These are phyloP conservation scores for Stellera chamaejasme DNA, from an alignment of 345 rosid species.

Conservation along the genomic window DNA sequence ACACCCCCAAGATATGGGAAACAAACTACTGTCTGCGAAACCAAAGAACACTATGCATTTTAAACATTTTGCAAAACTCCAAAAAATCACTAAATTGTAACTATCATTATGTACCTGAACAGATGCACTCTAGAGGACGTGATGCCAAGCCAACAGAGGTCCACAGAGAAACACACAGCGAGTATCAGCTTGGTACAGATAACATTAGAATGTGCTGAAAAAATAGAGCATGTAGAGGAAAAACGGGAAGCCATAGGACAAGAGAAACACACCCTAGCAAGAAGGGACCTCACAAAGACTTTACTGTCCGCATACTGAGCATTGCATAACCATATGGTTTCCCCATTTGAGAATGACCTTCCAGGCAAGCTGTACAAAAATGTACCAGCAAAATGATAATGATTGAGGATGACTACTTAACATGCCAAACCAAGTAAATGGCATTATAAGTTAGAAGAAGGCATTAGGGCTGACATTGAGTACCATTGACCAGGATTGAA, in stretches of 20 bases:
- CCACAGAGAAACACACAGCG: neutral
- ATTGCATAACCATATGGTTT: slow-evolving; percentile 71
- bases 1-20: slow-evolving; percentile 79
- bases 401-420: too few species aligned
- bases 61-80: neutral
- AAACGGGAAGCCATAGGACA: neutral
- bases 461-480: slow-evolving; percentile 8
- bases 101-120: slow-evolving; percentile 52
- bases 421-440: too few species aligned
- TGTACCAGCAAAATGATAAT: neutral
- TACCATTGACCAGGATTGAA: slow-evolving; percentile 63
- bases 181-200: slow-evolving; percentile 12
- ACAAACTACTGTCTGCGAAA: slow-evolving; percentile 73
- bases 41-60: slow-evolving; percentile 3
- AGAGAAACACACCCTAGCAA: slow-evolving; percentile 57
- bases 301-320: slow-evolving; percentile 66
- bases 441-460: too few species aligned
- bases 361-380: slow-evolving; percentile 61
- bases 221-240: too few species aligned
- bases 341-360: slow-evolving; percentile 43
- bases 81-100: too few species aligned
- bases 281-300: slow-evolving; percentile 72
- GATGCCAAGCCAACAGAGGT: slow-evolving; percentile 10
- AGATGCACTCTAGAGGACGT: slow-evolving; percentile 60
- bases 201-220: neutral